Evolutionary conservation across 306 rosid genomes (phyloP).

Genomic region (Lablab purpureus): DNA sequence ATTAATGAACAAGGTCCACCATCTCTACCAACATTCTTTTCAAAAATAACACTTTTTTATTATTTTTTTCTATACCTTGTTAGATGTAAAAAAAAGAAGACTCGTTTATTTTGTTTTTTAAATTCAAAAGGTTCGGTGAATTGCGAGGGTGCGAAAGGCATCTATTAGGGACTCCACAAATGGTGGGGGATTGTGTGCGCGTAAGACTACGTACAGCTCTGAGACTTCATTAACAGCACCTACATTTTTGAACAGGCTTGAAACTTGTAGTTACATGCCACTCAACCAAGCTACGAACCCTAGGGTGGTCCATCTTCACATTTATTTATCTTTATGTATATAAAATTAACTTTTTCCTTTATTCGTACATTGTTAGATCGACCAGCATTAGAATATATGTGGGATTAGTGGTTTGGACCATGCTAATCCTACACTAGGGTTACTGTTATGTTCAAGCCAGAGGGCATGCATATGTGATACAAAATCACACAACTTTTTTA

Average conservation of each 20-base stretch:
- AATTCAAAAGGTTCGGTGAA: background rate
- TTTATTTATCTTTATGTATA: slow-evolving; percentile 16
- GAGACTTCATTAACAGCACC: slow-evolving; percentile 34
- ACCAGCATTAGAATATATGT: slow-evolving; percentile 21
- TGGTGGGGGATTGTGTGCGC: slow-evolving; percentile 54
- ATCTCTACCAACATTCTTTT: background rate
- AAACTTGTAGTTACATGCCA: slow-evolving; percentile 56
- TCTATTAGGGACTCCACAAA: slow-evolving; percentile 51
- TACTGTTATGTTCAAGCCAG: slow-evolving; percentile 35
- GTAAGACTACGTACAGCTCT: slow-evolving; percentile 36
- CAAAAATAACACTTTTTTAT: background rate
- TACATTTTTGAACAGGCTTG: slow-evolving; percentile 47
- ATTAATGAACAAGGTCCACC: slow-evolving; percentile 25
- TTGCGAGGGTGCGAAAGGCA: slow-evolving; percentile 20
- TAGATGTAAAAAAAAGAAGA: background rate
- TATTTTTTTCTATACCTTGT: no score
- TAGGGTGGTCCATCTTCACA: slow-evolving; percentile 58
- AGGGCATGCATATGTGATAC: slow-evolving; percentile 27
- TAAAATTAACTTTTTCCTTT: background rate
- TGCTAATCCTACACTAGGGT: slow-evolving; percentile 40
- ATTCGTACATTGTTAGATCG: slow-evolving; percentile 23
- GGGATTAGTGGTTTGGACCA: slow-evolving; percentile 44
- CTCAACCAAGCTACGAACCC: slow-evolving; percentile 23
- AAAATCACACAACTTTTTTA: slow-evolving; percentile 41
- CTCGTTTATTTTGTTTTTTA: background rate